Evolutionary conservation across 805 yeast genomes (phyloP).

Genomic region (Teunomyces tritomae): DNA sequence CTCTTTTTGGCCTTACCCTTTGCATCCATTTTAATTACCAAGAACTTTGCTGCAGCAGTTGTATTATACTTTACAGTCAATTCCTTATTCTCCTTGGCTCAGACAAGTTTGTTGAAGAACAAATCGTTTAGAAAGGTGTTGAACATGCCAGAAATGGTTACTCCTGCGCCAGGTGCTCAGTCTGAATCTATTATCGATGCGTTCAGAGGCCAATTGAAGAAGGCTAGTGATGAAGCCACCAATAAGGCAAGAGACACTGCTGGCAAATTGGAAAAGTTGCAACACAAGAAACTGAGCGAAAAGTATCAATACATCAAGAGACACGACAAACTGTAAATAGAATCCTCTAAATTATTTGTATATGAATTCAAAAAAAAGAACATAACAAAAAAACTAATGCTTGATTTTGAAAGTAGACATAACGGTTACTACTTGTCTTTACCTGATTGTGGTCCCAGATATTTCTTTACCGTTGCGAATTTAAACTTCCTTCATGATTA

Average conservation of each 20-base stretch:
- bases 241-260: slow-evolving; percentile 34
- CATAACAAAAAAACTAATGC: too few species aligned
- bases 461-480: too few species aligned
- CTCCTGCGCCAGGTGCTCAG: slow-evolving; percentile 23
- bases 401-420: too few species aligned
- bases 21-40: slow-evolving; percentile 82
- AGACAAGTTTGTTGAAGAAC: slow-evolving; percentile 64
- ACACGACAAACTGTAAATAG: slow-evolving; percentile 18
- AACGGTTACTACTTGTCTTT: too few species aligned
- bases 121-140: slow-evolving; percentile 53
- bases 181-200: slow-evolving; percentile 37
- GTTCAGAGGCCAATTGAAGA: slow-evolving; percentile 33
- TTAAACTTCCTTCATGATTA: too few species aligned
- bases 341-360: not conserved
- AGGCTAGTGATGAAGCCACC: slow-evolving; percentile 30
- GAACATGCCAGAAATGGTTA: slow-evolving; percentile 59
- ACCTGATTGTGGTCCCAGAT: too few species aligned
- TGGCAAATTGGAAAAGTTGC: slow-evolving; percentile 29
- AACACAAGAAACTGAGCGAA: slow-evolving; percentile 12
- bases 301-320: slow-evolving; percentile 35
- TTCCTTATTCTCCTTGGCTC: slow-evolving; percentile 70
- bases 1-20: slow-evolving; percentile 73
- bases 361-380: not conserved
- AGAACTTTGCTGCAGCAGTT: slow-evolving; percentile 81
- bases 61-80: slow-evolving; percentile 83